These are phyloP conservation scores for Metschnikowia noctiluminum DNA, from an alignment of 805 yeast species.

Conservation along the genomic window DNA sequence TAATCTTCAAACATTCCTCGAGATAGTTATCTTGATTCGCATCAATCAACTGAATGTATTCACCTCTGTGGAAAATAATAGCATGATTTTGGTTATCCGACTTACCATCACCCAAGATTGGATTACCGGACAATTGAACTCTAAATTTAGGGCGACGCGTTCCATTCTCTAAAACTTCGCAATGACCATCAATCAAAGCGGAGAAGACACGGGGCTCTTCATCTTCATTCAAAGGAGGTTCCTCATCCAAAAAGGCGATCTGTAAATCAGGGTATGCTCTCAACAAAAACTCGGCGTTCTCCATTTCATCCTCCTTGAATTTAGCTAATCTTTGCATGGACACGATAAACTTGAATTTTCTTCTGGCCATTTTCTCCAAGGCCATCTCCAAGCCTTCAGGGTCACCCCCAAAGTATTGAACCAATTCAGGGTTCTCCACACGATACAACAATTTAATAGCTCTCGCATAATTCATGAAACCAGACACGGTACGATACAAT, in stretches of 20 bases:
- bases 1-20: slow-evolving; percentile 77
- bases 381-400: slow-evolving; percentile 96
- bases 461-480: slow-evolving; percentile 47
- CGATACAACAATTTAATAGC: slow-evolving; percentile 44
- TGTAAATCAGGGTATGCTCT: slow-evolving; percentile 68
- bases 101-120: slow-evolving; percentile 82
- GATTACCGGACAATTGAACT: slow-evolving; percentile 71
- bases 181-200: slow-evolving; percentile 53
- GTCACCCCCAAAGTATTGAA: slow-evolving; percentile 98
- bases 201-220: slow-evolving; percentile 57
- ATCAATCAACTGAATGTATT: slow-evolving; percentile 75
- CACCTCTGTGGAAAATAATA: slow-evolving; percentile 72
- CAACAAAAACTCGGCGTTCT: slow-evolving; percentile 54
- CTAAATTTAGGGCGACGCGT: slow-evolving; percentile 52
- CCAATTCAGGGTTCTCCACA: slow-evolving; percentile 57
- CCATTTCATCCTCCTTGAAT: slow-evolving; percentile 55
- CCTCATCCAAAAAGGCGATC: slow-evolving; percentile 59
- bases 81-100: slow-evolving; percentile 82
- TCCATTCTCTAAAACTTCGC: slow-evolving; percentile 48
- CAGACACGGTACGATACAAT: slow-evolving; percentile 44
- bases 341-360: slow-evolving; percentile 62
- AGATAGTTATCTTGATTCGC: slow-evolving; percentile 82
- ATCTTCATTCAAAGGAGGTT: slow-evolving; percentile 47
- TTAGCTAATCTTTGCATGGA: slow-evolving; percentile 60
- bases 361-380: slow-evolving; percentile 66